Percentiles rank a stretch among this genome's conserved stretches.
Conservation (phyloP, 2,329 filamentous ascomycete species). For the Penicillium sp. region DNA sequence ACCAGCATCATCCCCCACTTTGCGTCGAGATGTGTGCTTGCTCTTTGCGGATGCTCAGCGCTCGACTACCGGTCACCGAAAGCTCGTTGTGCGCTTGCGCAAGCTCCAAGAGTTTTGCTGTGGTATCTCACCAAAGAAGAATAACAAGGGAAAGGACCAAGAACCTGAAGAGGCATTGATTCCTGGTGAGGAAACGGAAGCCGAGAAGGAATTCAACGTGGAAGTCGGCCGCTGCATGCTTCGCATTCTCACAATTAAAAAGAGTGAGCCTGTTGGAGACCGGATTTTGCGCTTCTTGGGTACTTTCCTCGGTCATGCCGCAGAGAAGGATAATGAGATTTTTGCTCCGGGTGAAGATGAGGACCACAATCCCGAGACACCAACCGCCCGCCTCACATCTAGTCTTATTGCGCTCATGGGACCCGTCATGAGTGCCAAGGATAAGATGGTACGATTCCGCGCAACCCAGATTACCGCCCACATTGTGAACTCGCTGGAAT, state of each 20-base stretch:
- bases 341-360: constrained; percentile 63
- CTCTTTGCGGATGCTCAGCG: constrained; percentile 82
- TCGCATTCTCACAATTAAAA: constrained; percentile 82
- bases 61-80: constrained; percentile 85
- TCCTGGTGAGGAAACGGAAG: constrained; percentile 63
- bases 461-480: constrained; percentile 87
- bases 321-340: constrained; percentile 67
- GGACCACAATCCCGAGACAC: constrained; percentile 73
- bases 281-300: constrained; percentile 81
- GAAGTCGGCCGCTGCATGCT: constrained; percentile 83
- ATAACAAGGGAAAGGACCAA: constrained; percentile 49
- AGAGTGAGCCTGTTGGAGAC: constrained; percentile 85
- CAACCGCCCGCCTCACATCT: constrained; percentile 74
- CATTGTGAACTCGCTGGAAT: constrained; percentile 87
- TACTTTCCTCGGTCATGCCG: constrained; percentile 74
- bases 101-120: constrained; percentile 87
- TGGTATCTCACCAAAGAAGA: constrained; percentile 51
- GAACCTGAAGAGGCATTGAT: constrained; percentile 49
- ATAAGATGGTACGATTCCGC: constrained; percentile 88
- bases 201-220: constrained; percentile 81
- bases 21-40: constrained; percentile 71
- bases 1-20: constrained; percentile 47
- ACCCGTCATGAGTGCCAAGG: constrained; percentile 78
- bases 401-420: constrained; percentile 71
- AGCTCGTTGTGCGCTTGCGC: constrained; percentile 80